Evolutionary conservation across 148 eudicot species (phyloP), one percentile per base, ranked within the genome.

Genomic region (Dysphania ambrosioides): DNA sequence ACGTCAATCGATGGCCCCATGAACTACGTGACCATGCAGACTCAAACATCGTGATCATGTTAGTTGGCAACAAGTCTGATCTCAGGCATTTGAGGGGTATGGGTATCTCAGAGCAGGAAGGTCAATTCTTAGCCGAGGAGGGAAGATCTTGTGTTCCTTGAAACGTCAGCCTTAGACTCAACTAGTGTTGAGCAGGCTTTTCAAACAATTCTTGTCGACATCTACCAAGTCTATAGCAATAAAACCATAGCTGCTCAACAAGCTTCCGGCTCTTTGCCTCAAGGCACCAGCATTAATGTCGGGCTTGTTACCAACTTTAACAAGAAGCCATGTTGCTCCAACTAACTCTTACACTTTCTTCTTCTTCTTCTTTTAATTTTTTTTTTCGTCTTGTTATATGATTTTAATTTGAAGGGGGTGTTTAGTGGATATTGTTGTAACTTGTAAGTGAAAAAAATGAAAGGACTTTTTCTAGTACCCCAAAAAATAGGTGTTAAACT

Each of bases 1-100:
- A 86, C 31, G 88, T 89, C 65, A 76, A 63, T 13, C 74, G 93
- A 71, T 91, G 97, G 93, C 85, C 89, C 24, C 88, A 84, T 4
- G 97, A 91, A 60, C 80, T 91, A 2, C 80, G 91, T 71, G 97
- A 86, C 79, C 93, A 91, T 12, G 90, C 97, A 0, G 91, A 89
- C 55, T 82, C 90, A 74, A 87, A 89, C 85, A 91, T 89, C 19
- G 91, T 91, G 72, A 86, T 91, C 64, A 89, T 91, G 97, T 47
- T 91, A 76, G 90, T 87, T 1, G 93, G 97, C 1, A 91, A 91
- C 81, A 91, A 89, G 76, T 68, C 88, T 0, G 93, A 89, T 68
- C 83, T 91, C 23, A 87, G 78, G 66, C 91, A 91, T 69, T 79
- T 89, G 35, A 84, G 93, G 67, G 85, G 85, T n/a, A n/a, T n/a